Base-by-base conservation (phyloP, 768 basidiomycete genomes). In the Mycena vitilis region DNA sequence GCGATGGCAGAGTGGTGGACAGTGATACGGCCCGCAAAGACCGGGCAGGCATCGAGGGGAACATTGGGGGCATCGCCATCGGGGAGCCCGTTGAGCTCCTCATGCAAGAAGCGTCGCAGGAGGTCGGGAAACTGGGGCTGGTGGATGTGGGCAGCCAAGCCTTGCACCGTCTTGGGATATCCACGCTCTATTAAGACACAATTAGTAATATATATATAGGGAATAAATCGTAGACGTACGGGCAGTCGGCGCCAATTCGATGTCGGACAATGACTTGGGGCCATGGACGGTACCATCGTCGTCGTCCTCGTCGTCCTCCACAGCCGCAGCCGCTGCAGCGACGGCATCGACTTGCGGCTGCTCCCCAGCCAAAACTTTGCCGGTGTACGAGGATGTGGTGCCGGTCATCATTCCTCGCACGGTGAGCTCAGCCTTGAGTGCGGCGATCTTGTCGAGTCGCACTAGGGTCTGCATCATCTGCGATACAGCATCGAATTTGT, bases 401-500 rank as follows among this genome's bases (percentile, higher is more conserved):
- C 77, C 73, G 30, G 25, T 22, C 38, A 58, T 38, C 58, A 59
- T 59, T 5, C 58, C 58, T 1, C 58, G 58, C 30, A 25, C 6
- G 25, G 30, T 45, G 22, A 79, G 74, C 22, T 75, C 44, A 0
- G 53, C 58, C 2, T 36, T 20, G 10, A 34, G 12, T 1, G 71
- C 74, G 2, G 63, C 65, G 0, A 76, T 66, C 67, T 80, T 79
- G 52, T 81, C 76, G 0, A 80, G 64, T 1, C 60, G 45, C 22
- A 71, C 69, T 36, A 78, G 78, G 13, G 73, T 76, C 0, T 71
- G 4, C 0, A 81, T 75, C 71, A 82, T 82, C 49, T 81, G 78
- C 7, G 74, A 61, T 0, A 82, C 73, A 0, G 78, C 72, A 5
- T 75, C 58, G 22, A 71, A 73, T 1, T 57, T 23, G 64, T 71